A percentile compares a stretch with the other conserved stretches of the same genome.
Evolutionary conservation across 1,284 basidiomycete genomes (phyloP).

Genomic region (Tilletia walkeri): DNA sequence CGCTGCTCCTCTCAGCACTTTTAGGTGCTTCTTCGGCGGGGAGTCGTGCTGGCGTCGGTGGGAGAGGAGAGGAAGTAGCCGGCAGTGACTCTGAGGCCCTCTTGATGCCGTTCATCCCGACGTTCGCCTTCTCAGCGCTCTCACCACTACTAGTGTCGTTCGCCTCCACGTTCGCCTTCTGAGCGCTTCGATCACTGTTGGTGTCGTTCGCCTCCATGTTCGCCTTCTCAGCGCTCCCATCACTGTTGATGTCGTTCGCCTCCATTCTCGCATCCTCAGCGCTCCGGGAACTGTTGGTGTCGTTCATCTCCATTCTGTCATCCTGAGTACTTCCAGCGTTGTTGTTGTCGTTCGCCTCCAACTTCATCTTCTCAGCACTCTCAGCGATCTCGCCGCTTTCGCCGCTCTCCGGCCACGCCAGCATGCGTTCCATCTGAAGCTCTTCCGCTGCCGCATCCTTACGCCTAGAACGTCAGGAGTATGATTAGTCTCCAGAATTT

Average conservation of each 20-base stretch:
- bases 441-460: not conserved
- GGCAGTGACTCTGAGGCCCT: not conserved
- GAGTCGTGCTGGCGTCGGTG: no score
- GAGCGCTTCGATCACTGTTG: not conserved
- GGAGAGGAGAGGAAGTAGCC: not conserved
- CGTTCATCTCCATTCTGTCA: no score
- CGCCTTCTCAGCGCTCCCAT: not conserved
- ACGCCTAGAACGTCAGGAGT: not conserved
- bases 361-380: not conserved
- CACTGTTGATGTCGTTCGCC: not conserved
- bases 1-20: no score
- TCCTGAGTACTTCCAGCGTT: not conserved
- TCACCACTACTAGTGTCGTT: no score
- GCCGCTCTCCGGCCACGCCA: conserved; percentile 4
- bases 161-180: not conserved
- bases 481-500: not conserved
- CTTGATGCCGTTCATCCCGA: not conserved
- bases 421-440: not conserved
- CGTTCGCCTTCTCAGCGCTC: not conserved
- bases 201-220: not conserved
- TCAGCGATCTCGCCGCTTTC: not conserved
- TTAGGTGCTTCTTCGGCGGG: no score
- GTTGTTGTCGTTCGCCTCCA: not conserved
- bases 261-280: no score
- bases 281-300: no score